Conservation (phyloP, 805 yeast species). For the Teunomyces pallodes region DNA sequence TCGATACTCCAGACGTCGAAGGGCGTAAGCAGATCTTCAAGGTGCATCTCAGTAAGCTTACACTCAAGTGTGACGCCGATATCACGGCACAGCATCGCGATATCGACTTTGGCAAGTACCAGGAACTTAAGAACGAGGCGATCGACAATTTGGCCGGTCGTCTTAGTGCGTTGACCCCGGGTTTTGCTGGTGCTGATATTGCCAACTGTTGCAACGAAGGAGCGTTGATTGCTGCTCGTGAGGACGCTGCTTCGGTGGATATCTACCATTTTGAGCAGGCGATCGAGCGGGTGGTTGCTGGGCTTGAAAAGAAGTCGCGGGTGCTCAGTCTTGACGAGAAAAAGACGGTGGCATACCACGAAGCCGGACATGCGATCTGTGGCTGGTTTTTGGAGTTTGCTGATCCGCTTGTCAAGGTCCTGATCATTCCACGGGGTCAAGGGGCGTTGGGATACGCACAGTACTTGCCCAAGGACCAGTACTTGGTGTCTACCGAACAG, state of each 20-base stretch:
- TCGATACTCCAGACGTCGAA: slow-evolving; percentile 84
- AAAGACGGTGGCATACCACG: slow-evolving; percentile 87
- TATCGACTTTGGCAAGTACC: slow-evolving; percentile 39
- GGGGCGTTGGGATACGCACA: slow-evolving; percentile 97
- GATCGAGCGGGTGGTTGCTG: slow-evolving; percentile 91
- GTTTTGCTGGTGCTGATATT: slow-evolving; percentile 94
- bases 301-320: slow-evolving; percentile 83
- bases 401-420: slow-evolving; percentile 89
- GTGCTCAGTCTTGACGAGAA: slow-evolving; percentile 79
- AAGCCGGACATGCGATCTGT: slow-evolving; percentile 95
- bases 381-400: slow-evolving; percentile 91
- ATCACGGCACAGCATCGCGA: slow-evolving; percentile 33
- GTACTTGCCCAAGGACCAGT: slow-evolving; percentile 86
- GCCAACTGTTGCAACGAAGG: slow-evolving; percentile 95
- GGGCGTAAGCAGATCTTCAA: slow-evolving; percentile 85
- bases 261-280: slow-evolving; percentile 84
- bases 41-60: slow-evolving; percentile 70
- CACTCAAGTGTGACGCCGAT: slow-evolving; percentile 41
- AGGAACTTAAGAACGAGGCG: slow-evolving; percentile 39
- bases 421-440: slow-evolving; percentile 91
- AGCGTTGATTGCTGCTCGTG: slow-evolving; percentile 88
- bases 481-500: slow-evolving; percentile 72
- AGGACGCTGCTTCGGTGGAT: slow-evolving; percentile 58
- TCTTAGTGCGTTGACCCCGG: slow-evolving; percentile 89
- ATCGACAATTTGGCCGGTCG: slow-evolving; percentile 71